Percentiles rank a stretch among this genome's conserved stretches.
Evolutionary conservation across 1,284 basidiomycete genomes (phyloP).

Genomic region (Coniferiporia weirii): DNA sequence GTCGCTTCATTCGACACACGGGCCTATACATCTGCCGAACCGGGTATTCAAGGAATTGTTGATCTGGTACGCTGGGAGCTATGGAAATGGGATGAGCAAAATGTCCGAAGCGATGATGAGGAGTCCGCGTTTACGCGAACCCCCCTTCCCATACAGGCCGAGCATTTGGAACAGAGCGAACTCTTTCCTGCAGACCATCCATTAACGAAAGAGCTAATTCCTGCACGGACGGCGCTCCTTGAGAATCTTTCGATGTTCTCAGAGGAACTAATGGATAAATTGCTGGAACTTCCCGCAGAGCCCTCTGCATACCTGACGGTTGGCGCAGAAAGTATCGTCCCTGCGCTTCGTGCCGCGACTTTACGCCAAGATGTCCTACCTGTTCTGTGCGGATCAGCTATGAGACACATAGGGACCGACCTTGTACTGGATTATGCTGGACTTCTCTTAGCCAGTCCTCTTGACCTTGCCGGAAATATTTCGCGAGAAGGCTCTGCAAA

Average conservation of each 20-base stretch:
- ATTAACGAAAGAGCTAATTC: constrained; percentile 54
- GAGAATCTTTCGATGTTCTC: constrained; percentile 79
- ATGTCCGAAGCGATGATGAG: constrained; percentile 30
- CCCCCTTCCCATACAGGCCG: constrained; percentile 47
- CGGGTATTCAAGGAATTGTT: constrained; percentile 72
- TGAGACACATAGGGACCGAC: constrained; percentile 78
- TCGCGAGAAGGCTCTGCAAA: constrained; percentile 42
- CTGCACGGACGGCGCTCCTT: constrained; percentile 64
- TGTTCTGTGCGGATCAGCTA: constrained; percentile 79
- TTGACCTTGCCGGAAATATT: constrained; percentile 48
- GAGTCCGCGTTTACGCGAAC: constrained; percentile 31
- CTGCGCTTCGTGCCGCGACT: constrained; percentile 65
- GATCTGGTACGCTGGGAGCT: constrained; percentile 79
- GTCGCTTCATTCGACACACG: constrained; percentile 62
- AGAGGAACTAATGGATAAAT: constrained; percentile 68
- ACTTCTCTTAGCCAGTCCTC: constrained; percentile 73
- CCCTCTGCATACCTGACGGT: constrained; percentile 62
- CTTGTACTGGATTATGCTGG: constrained; percentile 78
- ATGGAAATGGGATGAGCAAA: constrained; percentile 56
- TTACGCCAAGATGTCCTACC: constrained; percentile 66
- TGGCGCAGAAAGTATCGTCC: constrained; percentile 44
- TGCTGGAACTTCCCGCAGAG: constrained; percentile 53
- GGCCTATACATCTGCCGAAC: constrained; percentile 66
- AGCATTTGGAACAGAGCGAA: constrained; percentile 36
- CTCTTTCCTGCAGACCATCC: constrained; percentile 58